Base-by-base conservation (phyloP, 306 rosid genomes). In the Inga laurina region DNA sequence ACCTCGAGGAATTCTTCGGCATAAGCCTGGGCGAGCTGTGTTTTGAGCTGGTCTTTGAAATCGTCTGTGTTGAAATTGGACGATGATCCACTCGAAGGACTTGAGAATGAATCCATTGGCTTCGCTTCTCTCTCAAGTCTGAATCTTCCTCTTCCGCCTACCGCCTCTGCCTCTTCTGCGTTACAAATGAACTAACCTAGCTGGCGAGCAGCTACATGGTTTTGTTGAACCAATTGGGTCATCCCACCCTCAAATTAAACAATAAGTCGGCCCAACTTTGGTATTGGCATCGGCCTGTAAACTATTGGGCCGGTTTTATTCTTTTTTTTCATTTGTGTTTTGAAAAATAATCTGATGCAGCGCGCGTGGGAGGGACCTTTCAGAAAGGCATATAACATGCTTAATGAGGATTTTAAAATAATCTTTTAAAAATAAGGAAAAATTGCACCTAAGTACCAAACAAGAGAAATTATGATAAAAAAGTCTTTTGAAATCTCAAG, bases 1-100 rank as follows among this genome's bases (percentile, higher is more conserved):
- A 97, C 99, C 97, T 97, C 99, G 3, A 97, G 94, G 81, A 97
- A 94, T 89, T 97, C 97, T 84, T 94, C 97, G 70, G 97, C 97
- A 78, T 94, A 94, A 46, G 97, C 98, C 91, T 92, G 88, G 56
- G 99, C 99, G 18, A 97, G 95, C 76, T 94, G 94, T 71, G 77
- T 88, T 89, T 97, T 90, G 87, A 94, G 86, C 89, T 97, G 97
- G 59, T 88, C 91, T 85, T 89, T 88, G 84, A 97, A 90, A 62
- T 83, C 93, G 18, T 86, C 86, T 0, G 98, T 15, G 5, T 91
- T 89, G 73, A 92, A 46, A 57, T 92, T 93, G 8, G 88, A 83
- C 13, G 93, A 84, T 14, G 95, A 79, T 16, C 90, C 92, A 67
- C 74, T 39, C 12, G 95, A 66, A 0, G 94, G 85, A 37, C 85